Evolutionary conservation across 176 grass and related monocot species (phyloP).

Genomic region (Raddia guianensis): DNA sequence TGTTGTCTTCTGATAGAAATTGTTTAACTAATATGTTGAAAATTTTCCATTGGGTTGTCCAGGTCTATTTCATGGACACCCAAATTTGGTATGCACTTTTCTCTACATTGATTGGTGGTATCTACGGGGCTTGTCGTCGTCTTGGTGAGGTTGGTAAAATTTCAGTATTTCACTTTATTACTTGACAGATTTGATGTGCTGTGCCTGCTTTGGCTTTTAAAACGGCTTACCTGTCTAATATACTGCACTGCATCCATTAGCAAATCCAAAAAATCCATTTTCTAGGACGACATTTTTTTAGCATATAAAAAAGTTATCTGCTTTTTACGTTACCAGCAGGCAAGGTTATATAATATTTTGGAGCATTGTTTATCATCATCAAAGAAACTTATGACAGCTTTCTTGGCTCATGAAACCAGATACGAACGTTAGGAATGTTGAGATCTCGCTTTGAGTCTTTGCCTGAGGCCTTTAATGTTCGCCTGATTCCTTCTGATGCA

Average conservation of each 20-base stretch:
- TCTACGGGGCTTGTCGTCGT: constrained; percentile 94
- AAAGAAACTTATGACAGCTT: constrained; percentile 37
- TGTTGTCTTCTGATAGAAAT: background rate
- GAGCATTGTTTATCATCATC: constrained; percentile 24
- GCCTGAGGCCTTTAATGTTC: constrained; percentile 71
- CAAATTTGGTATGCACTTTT: constrained; percentile 99
- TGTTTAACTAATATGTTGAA: constrained; percentile 22
- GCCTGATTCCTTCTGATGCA: constrained; percentile 76
- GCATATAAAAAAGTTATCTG: background rate
- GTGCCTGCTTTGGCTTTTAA: background rate
- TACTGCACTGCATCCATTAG: background rate
- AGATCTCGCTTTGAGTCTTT: constrained; percentile 88
- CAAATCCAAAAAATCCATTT: constrained; percentile 7
- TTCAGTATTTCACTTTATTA: background rate
- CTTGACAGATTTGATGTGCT: background rate
- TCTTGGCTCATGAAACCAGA: constrained; percentile 54
- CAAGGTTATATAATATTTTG: constrained; percentile 19
- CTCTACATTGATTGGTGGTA: constrained; percentile 91
- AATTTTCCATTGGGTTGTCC: constrained; percentile 37
- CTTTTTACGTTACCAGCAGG: background rate
- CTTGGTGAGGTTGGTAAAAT: constrained; percentile 84
- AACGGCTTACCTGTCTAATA: constrained; percentile 24
- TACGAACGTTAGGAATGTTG: constrained; percentile 91
- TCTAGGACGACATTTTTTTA: background rate
- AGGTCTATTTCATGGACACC: constrained; percentile 99